Conservation (phyloP, 805 yeast genomes). For the Sugiyamaella americana region DNA sequence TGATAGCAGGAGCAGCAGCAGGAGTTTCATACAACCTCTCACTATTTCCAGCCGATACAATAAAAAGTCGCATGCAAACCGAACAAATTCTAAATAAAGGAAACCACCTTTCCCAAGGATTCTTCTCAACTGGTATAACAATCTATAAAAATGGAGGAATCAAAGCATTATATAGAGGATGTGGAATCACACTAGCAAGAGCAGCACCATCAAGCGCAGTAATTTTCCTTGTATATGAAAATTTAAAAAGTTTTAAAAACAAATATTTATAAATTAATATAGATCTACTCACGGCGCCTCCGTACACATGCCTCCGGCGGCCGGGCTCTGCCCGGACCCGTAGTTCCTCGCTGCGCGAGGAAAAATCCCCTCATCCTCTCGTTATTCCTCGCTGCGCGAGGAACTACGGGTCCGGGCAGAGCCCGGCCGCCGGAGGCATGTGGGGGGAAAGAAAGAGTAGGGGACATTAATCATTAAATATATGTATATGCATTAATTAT, state of each 20-base stretch:
- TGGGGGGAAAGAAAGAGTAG: neutral
- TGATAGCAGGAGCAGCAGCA: constrained; percentile 79
- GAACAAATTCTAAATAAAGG: constrained; percentile 32
- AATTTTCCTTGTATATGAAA: constrained; percentile 74
- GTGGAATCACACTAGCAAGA: constrained; percentile 72
- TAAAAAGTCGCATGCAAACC: constrained; percentile 82
- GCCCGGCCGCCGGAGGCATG: neutral
- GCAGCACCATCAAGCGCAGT: constrained; percentile 88
- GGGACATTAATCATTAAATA: neutral
- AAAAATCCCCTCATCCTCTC: neutral
- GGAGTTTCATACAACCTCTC: constrained; percentile 77
- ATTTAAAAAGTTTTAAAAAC: constrained; percentile 16
- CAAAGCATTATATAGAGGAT: constrained; percentile 71
- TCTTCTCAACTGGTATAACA: constrained; percentile 35
- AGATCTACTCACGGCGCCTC: neutral
- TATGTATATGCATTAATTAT: neutral
- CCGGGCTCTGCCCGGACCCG: neutral
- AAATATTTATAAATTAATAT: neutral
- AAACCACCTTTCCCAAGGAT: constrained; percentile 20
- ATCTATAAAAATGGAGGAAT: constrained; percentile 54
- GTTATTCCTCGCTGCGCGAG: neutral
- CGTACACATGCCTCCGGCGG: neutral
- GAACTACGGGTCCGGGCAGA: neutral
- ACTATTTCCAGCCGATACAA: constrained; percentile 84
- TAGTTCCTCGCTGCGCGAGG: neutral